A percentile compares a stretch with the other conserved stretches of the same genome.
Conservation (phyloP, 1,284 basidiomycete genomes). For the Ustilago cynodontis region DNA sequence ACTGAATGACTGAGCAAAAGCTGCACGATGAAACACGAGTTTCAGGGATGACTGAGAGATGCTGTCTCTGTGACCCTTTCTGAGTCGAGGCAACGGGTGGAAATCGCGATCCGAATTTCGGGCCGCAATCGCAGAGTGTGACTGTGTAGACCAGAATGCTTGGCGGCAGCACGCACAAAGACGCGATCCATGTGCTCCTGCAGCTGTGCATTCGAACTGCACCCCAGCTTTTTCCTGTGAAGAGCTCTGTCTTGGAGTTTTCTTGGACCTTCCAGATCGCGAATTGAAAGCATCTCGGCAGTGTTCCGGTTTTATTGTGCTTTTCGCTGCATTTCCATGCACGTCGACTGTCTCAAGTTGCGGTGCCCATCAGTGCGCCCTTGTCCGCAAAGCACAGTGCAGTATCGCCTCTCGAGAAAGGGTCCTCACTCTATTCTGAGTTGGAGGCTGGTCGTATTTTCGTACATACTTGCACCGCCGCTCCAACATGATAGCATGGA, state of each 20-base stretch:
- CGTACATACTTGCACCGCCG: slow-evolving; percentile 5
- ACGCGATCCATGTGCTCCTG: not conserved
- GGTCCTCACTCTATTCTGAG: not conserved
- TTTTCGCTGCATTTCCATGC: slow-evolving; percentile 20
- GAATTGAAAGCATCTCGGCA: not conserved
- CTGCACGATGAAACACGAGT: slow-evolving; percentile 16
- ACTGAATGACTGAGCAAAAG: not conserved
- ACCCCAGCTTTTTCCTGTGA: slow-evolving; percentile 13
- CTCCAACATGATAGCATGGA: not conserved
- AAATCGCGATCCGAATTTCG: not conserved
- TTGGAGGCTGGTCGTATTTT: too few relatives aligned
- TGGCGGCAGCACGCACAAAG: not conserved
- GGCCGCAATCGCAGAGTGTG: not conserved
- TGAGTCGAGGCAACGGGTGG: not conserved
- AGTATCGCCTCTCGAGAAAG: not conserved
- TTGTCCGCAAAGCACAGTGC: too few relatives aligned
- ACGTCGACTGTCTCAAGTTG: slow-evolving; percentile 1
- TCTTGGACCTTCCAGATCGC: too few relatives aligned
- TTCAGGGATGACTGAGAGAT: slow-evolving; percentile 17
- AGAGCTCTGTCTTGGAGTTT: too few relatives aligned
- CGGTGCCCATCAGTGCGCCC: not conserved
- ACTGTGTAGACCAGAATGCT: not conserved
- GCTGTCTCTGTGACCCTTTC: not conserved
- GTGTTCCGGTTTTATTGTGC: not conserved
- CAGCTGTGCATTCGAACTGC: not conserved